Evolutionary conservation across 257 asterid genomes (phyloP).

Genomic region (Craterostigma plantagineum): DNA sequence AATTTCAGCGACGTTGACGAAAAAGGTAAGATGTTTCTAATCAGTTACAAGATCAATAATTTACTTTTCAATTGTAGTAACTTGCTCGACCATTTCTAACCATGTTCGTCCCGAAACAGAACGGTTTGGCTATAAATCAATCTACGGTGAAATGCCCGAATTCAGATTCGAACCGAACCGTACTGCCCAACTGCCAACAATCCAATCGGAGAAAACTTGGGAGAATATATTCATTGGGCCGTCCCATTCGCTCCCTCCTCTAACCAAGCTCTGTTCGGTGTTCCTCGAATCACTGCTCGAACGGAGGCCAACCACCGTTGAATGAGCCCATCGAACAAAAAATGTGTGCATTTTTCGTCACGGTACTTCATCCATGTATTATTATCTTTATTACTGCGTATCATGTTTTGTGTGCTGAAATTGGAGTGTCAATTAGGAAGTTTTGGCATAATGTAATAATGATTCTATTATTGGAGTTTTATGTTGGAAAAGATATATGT

Average conservation of each 20-base stretch:
- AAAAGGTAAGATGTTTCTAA: conserved; percentile 26
- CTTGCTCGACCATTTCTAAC: not conserved
- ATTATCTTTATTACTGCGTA: too few relatives aligned
- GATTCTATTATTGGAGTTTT: too few relatives aligned
- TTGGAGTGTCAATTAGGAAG: too few relatives aligned
- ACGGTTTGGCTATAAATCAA: conserved; percentile 42
- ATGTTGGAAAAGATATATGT: too few relatives aligned
- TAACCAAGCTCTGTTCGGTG: conserved; percentile 44
- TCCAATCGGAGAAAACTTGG: conserved; percentile 37
- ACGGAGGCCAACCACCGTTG: conserved; percentile 28
- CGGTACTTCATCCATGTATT: too few relatives aligned
- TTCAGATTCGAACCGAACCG: conserved; percentile 21
- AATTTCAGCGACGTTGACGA: conserved; percentile 23
- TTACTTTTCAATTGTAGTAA: not conserved
- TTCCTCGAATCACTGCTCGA: conserved; percentile 62
- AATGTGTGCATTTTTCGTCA: too few relatives aligned
- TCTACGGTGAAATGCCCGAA: conserved; percentile 66
- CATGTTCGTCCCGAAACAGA: conserved; percentile 22
- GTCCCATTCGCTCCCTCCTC: conserved; percentile 75
- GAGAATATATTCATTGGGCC: conserved; percentile 62
- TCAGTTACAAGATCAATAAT: not conserved
- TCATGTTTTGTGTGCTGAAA: too few relatives aligned
- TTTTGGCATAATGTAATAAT: too few relatives aligned
- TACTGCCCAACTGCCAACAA: conserved; percentile 12
- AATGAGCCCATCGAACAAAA: conserved; percentile 11